Conservation (phyloP, 1,139 yeast species). For the Taiozyma sp. region DNA sequence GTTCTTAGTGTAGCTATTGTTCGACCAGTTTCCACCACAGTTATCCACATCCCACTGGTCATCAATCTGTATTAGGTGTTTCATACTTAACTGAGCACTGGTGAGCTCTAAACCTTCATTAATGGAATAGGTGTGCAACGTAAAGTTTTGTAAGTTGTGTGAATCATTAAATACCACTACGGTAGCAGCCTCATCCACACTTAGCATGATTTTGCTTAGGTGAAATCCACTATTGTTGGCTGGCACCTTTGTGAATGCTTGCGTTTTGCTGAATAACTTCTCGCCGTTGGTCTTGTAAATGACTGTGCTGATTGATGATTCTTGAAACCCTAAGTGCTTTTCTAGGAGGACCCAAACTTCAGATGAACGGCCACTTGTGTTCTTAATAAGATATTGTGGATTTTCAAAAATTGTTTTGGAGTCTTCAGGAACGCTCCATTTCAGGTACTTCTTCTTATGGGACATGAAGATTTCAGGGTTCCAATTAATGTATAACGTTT, state of each 20-base stretch:
- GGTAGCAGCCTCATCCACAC: slow-evolving; percentile 24
- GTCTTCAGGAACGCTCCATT: slow-evolving; percentile 24
- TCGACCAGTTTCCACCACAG: slow-evolving; percentile 57
- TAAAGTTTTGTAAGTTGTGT: slow-evolving; percentile 27
- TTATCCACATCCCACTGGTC: slow-evolving; percentile 47
- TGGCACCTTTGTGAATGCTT: slow-evolving; percentile 20
- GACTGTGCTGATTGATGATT: slow-evolving; percentile 24
- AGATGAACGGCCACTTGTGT: slow-evolving; percentile 27
- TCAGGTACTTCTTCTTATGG: slow-evolving; percentile 32
- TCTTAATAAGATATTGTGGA: slow-evolving; percentile 47
- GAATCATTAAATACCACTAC: slow-evolving; percentile 28
- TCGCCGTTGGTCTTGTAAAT: slow-evolving; percentile 35
- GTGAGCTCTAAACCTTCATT: slow-evolving; percentile 22
- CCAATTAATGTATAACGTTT: slow-evolving; percentile 68
- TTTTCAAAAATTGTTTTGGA: slow-evolving; percentile 28
- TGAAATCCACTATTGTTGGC: slow-evolving; percentile 30
- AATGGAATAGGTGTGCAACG: slow-evolving; percentile 36
- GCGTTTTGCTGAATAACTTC: slow-evolving; percentile 25
- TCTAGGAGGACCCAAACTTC: slow-evolving; percentile 50
- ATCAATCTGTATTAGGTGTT: slow-evolving; percentile 22
- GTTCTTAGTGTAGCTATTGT: slow-evolving; percentile 47
- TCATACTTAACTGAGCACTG: slow-evolving; percentile 30
- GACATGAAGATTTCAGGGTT: slow-evolving; percentile 36
- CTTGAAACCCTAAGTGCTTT: slow-evolving; percentile 20
- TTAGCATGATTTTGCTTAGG: slow-evolving; percentile 25